Base-by-base conservation (phyloP, 352 stramenopile genomes). In the Elongisporangium anandrum region DNA sequence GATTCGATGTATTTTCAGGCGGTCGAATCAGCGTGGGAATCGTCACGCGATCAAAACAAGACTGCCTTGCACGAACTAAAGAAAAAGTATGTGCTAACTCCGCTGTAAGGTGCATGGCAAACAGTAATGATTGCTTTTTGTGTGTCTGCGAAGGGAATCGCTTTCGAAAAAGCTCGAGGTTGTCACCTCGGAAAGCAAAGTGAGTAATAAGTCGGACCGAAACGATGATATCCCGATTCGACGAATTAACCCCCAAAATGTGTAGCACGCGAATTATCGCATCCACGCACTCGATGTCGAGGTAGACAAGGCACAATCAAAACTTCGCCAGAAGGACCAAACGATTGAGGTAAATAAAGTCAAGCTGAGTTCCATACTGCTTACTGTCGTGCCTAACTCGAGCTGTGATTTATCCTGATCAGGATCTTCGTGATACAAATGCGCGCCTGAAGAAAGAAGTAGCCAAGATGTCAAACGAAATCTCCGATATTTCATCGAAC, bases 1-100 rank as follows among this genome's bases (percentile, higher is more conserved):
- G 6, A 45, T 51, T 7, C 54, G n/a, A 29, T 20, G 4, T 22
- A 45, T 12, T 3, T 12, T 17, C 34, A 90, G 80, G 81, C 84
- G 56, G 79, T 93, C 9, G 81, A 93, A 56, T 86, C 78, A 9
- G 84, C 84, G 17, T 93, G 84, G 84, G 84, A 92, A 65, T 66
- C 80, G 24, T 80, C 84, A 26, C 84, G 84, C 3, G 82, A 81
- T 9, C 79, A 93, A 63, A 93, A 93, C 73, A 90, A 88, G 51
- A 78, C 78, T 52, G 77, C 78, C 12, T 50, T 91, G 2, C 77
- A 88, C n/a, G 76, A 87, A 62, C 79, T 90, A n/a, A 92, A 90
- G 63, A 93, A 90, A 62, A 88, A 84, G 79, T 83, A 50, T 2
- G 72, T 58, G 10, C 7, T 57, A 7, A 12, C 13, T 23, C 21